phyloP scores from a whole-genome alignment of 495 filamentous ascomycete species.

The Poronia punctata region DNA sequence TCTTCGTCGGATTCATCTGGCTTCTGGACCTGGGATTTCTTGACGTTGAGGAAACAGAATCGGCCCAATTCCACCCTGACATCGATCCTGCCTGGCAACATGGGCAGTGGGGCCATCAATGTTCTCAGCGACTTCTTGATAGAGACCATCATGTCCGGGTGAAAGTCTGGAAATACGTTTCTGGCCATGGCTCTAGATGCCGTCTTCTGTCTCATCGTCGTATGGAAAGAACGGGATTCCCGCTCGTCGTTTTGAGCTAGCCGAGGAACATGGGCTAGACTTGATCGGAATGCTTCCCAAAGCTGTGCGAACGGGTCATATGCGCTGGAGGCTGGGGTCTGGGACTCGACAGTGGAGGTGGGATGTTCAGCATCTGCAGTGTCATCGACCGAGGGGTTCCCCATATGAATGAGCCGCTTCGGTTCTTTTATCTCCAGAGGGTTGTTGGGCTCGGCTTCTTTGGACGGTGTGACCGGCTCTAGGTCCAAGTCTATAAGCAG shows the following conservation, averaged over 20 bases:
- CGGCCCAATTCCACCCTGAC: conserved; percentile 39
- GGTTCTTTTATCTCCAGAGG: too few species aligned
- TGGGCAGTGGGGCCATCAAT: conserved; percentile 20
- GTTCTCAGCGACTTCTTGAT: conserved; percentile 7
- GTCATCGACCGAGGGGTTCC: not conserved
- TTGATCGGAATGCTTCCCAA: not conserved
- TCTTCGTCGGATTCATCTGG: conserved; percentile 4
- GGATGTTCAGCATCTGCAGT: too few species aligned
- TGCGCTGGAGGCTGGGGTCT: not conserved
- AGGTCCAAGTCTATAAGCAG: too few species aligned
- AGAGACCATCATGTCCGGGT: conserved; percentile 5
- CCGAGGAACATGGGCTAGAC: not conserved
- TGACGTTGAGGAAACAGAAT: conserved; percentile 22
- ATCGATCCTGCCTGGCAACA: conserved; percentile 28
- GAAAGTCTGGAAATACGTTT: not conserved
- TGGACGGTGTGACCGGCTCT: too few species aligned
- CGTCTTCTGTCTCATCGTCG: conserved; percentile 28
- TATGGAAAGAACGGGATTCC: conserved; percentile 11
- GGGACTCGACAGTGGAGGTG: not conserved
- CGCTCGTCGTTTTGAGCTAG: conserved; percentile 6
- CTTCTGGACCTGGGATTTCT: conserved; percentile 15
- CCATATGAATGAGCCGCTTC: too few species aligned
- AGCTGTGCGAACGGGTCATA: conserved; percentile 2
- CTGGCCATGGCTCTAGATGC: not conserved
- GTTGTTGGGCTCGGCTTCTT: too few species aligned